Evolutionary conservation across 371 early-diverging fungal species (phyloP).

Genomic region (Rhizopus sp.): DNA sequence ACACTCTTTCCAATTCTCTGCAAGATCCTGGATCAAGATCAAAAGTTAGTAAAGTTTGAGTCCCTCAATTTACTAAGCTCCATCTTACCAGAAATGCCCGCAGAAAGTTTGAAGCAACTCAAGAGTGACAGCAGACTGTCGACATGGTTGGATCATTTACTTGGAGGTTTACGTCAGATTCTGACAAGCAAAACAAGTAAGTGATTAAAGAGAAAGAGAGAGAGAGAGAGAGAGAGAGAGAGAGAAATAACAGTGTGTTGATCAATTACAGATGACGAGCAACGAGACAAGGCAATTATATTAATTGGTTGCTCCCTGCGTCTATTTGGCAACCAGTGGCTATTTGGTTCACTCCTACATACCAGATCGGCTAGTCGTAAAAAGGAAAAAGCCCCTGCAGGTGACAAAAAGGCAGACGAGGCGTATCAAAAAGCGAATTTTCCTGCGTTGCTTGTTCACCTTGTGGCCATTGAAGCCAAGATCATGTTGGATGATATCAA

Average conservation of each 20-base stretch:
- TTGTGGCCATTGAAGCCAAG: constrained; percentile 54
- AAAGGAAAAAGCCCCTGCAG: constrained; percentile 25
- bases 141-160: constrained; percentile 19
- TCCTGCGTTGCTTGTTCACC: constrained; percentile 46
- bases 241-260: constrained; percentile 21
- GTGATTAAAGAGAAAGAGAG: constrained; percentile 23
- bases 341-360: constrained; percentile 35
- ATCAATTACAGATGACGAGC: constrained; percentile 32
- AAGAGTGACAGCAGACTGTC: background rate
- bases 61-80: constrained; percentile 29
- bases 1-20: constrained; percentile 33
- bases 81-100: constrained; percentile 32
- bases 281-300: constrained; percentile 37
- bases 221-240: constrained; percentile 22
- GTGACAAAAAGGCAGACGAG: constrained; percentile 8
- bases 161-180: background rate
- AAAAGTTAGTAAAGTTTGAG: constrained; percentile 37
- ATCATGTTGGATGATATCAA: constrained; percentile 53
- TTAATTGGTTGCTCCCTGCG: constrained; percentile 33
- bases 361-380: constrained; percentile 27
- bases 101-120: constrained; percentile 9
- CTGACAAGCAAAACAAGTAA: constrained; percentile 22
- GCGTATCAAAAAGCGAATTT: constrained; percentile 37
- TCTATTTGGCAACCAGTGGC: constrained; percentile 47
- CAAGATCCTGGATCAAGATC: constrained; percentile 27